phyloP scores from a whole-genome alignment of 352 stramenopile species.

The Phytopythium aichiense region DNA sequence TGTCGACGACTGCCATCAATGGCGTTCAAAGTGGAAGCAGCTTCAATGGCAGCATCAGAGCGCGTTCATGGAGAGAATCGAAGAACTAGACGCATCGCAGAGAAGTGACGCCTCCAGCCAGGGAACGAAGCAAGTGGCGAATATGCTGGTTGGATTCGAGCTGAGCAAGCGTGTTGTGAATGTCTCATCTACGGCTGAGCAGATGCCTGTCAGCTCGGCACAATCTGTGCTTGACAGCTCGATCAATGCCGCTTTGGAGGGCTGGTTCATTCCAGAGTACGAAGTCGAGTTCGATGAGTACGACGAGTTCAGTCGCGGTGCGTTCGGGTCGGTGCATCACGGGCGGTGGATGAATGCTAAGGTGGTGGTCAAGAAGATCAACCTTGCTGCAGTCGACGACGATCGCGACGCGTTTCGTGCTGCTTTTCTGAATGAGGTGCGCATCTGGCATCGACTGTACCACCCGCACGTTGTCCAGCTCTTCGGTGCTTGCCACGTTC shows the following conservation, averaged over 20 bases:
- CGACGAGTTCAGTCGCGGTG: constrained; percentile 12
- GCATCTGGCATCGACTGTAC: constrained; percentile 17
- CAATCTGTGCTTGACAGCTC: background rate
- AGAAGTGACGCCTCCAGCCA: background rate
- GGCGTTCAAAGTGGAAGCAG: background rate
- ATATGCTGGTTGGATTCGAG: background rate
- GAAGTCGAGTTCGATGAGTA: constrained; percentile 18
- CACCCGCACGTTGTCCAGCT: constrained; percentile 18
- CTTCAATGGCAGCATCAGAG: background rate
- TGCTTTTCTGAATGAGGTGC: constrained; percentile 13
- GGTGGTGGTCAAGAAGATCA: constrained; percentile 19
- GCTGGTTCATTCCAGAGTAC: constrained; percentile 21
- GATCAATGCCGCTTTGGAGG: background rate
- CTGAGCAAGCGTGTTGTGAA: background rate
- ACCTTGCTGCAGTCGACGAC: background rate
- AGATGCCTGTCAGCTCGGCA: background rate
- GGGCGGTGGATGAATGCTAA: constrained; percentile 11
- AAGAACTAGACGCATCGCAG: background rate
- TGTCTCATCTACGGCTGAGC: too few species aligned
- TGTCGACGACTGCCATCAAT: background rate
- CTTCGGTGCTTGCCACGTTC: constrained; percentile 15
- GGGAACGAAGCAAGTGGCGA: background rate
- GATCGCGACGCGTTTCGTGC: background rate
- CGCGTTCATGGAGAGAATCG: background rate
- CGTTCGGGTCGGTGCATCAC: constrained; percentile 14